Conservation (phyloP, 345 rosid species). For the Rhodomyrtus tomentosa region DNA sequence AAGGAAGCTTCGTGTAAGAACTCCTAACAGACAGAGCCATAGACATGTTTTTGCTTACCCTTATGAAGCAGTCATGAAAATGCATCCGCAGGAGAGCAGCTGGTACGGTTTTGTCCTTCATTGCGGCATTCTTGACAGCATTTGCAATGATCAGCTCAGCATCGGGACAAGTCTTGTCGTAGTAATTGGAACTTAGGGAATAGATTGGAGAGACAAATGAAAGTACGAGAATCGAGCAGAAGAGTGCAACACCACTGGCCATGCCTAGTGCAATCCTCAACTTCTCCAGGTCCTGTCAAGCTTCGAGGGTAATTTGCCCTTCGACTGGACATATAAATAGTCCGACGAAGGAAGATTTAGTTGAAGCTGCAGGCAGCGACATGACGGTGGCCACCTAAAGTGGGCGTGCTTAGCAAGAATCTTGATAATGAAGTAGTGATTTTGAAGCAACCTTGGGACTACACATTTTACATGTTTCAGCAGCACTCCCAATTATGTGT, state of each 20-base stretch:
- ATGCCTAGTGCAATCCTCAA: neutral
- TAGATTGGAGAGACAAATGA: neutral
- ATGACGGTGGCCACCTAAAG: neutral
- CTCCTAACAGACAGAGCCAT: neutral
- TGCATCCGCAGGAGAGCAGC: conserved; percentile 90
- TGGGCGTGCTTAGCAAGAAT: neutral
- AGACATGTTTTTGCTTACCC: conserved; percentile 18
- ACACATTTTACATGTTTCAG: neutral
- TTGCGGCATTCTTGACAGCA: conserved; percentile 54
- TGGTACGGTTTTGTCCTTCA: conserved; percentile 60
- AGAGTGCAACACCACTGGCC: neutral
- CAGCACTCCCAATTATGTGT: neutral
- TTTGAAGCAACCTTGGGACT: neutral
- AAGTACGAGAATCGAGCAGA: neutral
- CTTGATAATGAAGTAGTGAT: conserved; percentile 36
- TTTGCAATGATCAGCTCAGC: conserved; percentile 35
- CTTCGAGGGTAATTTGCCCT: neutral
- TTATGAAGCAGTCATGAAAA: conserved; percentile 76
- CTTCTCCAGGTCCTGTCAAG: neutral
- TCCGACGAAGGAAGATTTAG: neutral
- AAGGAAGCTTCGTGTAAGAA: neutral
- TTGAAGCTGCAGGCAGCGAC: neutral
- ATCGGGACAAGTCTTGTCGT: conserved; percentile 51
- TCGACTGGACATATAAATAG: neutral
- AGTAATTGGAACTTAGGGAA: conserved; percentile 52